Conservation (phyloP, 768 basidiomycete genomes). For the Termitomyces sp. region DNA sequence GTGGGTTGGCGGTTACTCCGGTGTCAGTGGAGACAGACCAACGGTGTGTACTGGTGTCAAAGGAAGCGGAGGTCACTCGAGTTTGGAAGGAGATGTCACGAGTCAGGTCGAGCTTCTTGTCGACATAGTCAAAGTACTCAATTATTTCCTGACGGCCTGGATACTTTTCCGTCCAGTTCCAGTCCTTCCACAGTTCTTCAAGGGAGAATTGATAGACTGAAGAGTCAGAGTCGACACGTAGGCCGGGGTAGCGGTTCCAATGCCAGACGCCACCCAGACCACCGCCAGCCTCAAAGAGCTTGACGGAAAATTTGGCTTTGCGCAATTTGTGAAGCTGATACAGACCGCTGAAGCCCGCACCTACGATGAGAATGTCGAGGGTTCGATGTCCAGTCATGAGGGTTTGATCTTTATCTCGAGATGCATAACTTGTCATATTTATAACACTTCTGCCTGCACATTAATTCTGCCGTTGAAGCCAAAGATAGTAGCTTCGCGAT, state of each 20-base stretch:
- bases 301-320: constrained; percentile 12
- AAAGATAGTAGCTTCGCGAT: no score
- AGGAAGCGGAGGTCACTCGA: constrained; percentile 16
- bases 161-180: constrained; percentile 15
- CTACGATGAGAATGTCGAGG: constrained; percentile 19
- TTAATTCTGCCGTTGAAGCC: no score
- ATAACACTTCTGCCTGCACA: no score
- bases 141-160: constrained; percentile 13
- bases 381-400: neutral
- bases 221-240: constrained; percentile 20
- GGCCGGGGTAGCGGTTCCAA: constrained; percentile 23
- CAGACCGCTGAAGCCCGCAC: constrained; percentile 20
- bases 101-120: constrained; percentile 18
- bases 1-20: constrained; percentile 12
- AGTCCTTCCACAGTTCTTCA: constrained; percentile 21
- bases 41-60: constrained; percentile 10
- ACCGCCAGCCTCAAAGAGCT: constrained; percentile 16
- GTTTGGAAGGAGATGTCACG: constrained; percentile 19
- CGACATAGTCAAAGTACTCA: constrained; percentile 18
- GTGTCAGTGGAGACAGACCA: constrained; percentile 17
- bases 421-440: no score
- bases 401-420: neutral
- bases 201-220: constrained; percentile 19
- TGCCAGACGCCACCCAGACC: constrained; percentile 21
- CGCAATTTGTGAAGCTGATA: constrained; percentile 15